Evolutionary conservation across 1,284 basidiomycete species (phyloP).

Genomic region (Moniliella sp.): DNA sequence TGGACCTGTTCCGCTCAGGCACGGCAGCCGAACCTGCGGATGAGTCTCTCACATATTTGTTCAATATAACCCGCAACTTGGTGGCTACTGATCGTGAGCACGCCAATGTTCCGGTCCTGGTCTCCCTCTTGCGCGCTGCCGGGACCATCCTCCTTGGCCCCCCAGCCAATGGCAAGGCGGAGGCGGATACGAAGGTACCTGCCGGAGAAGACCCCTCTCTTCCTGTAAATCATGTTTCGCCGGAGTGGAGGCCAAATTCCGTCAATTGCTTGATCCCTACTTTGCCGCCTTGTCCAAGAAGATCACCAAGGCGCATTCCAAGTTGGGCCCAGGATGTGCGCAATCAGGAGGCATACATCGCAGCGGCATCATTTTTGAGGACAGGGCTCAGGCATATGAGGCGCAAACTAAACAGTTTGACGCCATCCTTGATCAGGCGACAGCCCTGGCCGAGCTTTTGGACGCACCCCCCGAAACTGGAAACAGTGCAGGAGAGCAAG

Average conservation of each 20-base stretch:
- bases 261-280: constrained; percentile 74
- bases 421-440: constrained; percentile 41
- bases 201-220: constrained; percentile 41
- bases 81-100: constrained; percentile 64
- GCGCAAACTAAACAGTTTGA: constrained; percentile 90
- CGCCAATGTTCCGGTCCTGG: constrained; percentile 59
- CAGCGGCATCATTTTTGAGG: constrained; percentile 98
- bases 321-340: constrained; percentile 67
- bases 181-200: constrained; percentile 43
- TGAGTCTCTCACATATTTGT: no score
- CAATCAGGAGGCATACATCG: constrained; percentile 97
- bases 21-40: no score
- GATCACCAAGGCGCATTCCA: constrained; percentile 62
- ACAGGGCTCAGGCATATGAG: constrained; percentile 91
- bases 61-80: no score
- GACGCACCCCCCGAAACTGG: constrained; percentile 55
- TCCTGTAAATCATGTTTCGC: constrained; percentile 39
- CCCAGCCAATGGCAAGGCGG: not conserved
- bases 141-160: constrained; percentile 51
- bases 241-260: constrained; percentile 66
- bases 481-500: constrained; percentile 47
- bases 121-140: constrained; percentile 64
- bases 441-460: constrained; percentile 65
- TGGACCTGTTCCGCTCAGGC: no score
- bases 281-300: constrained; percentile 78